A percentile compares a stretch with the other conserved stretches of the same genome.
phyloP scores from a whole-genome alignment of 176 grass and related monocot genomes.

The Themeda triandra region DNA sequence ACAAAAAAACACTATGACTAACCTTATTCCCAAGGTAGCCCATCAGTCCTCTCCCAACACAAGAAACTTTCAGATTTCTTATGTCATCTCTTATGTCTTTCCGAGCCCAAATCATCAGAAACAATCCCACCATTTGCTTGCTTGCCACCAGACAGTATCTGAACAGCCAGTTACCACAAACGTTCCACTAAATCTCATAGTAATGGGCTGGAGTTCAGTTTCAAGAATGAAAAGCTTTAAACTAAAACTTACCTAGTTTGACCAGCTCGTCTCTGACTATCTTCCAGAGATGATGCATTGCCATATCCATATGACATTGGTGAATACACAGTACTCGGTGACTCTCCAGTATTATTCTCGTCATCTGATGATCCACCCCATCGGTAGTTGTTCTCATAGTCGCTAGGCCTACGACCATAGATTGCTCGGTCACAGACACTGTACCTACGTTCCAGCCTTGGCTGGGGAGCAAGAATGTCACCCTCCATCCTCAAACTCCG shows the following conservation, averaged over 20 bases:
- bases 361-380: conserved; percentile 83
- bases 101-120: conserved; percentile 89
- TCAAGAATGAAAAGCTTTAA: not conserved
- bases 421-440: conserved; percentile 86
- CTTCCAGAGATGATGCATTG: conserved; percentile 56
- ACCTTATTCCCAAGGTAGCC: conserved; percentile 99
- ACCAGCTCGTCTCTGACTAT: conserved; percentile 49
- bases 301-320: conserved; percentile 82
- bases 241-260: conserved; percentile 53
- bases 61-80: conserved; percentile 96
- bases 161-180: conserved; percentile 2
- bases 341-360: conserved; percentile 74
- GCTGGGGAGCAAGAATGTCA: conserved; percentile 64
- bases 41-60: conserved; percentile 95
- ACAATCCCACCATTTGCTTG: conserved; percentile 98
- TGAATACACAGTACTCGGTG: conserved; percentile 78
- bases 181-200: not conserved
- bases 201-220: not conserved
- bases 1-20: conserved; percentile 10
- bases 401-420: conserved; percentile 73
- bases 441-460: conserved; percentile 81
- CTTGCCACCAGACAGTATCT: conserved; percentile 90
- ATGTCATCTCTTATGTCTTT: conserved; percentile 78
- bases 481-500: conserved; percentile 87
- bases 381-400: conserved; percentile 75